Evolutionary conservation across 208 protist genomes (phyloP), one percentile per base, ranked within the genome.

Genomic region (Leishmania gerbilli): DNA sequence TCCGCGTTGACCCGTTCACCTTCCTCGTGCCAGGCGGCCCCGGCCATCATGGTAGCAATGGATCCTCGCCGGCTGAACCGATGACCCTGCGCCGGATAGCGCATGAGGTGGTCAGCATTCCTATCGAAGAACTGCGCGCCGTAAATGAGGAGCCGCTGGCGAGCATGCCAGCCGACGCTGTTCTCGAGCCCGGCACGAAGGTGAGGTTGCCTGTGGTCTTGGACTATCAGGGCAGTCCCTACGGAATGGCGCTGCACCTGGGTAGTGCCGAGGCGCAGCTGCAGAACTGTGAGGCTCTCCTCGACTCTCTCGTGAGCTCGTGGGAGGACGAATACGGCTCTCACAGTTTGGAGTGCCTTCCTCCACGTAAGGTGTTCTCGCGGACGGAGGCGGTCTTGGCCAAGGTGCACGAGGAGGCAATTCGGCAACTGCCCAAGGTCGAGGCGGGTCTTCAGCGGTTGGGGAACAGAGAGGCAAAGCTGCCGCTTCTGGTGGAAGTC

Each of bases 401-500:
- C 3, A 42, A 79, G 40, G 84, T 95, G 34, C 81, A 86, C 42
- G 77, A 72, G 37, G 92, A 97, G 79, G 86, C 84, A 24, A 76
- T 81, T 64, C 87, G 90, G 55, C 92, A 96, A 79, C 79, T 95
- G 60, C 83, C 87, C 0, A 67, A 49, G 15, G 80, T 95, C 11
- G 64, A 80, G 40, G 74, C 79, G 2, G 82, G 82, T 58, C 80
- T 90, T 47, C 55, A 67, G n/a, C 75, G 80, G 64, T 82, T 81
- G 19, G 87, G 88, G 17, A 71, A 78, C 37, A 88, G 87, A 27
- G 81, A 87, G 42, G 34, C 55, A 9, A 81, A 87, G 11, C 67
- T 96, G 42, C 89, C 90, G 8, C 84, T 89, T 77, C 82, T 95
- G 31, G 89, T 97, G 13, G 89, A 97, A 62, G 87, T 86, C n/a